These are phyloP conservation scores for Yamadazyma nakazawae DNA, from an alignment of 805 yeast species.

Conservation along the genomic window DNA sequence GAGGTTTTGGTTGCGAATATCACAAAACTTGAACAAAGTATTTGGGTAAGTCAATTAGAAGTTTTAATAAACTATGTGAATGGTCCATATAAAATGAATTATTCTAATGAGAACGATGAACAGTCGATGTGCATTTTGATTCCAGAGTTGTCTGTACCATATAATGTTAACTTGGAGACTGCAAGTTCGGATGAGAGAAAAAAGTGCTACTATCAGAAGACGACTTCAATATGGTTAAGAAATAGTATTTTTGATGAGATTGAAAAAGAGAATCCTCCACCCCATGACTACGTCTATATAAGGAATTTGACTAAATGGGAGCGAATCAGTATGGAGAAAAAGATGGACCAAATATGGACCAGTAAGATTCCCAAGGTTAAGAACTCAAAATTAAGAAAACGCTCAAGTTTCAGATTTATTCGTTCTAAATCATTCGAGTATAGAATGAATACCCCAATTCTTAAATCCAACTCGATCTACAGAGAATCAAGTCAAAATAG, in stretches of 20 bases:
- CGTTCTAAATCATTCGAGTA: neutral
- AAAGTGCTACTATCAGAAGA: conserved; percentile 10
- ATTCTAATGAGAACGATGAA: conserved; percentile 6
- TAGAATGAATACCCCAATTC: neutral
- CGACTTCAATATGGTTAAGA: conserved; percentile 6
- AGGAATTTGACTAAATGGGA: conserved; percentile 4
- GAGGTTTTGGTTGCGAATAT: conserved; percentile 34
- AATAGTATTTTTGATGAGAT: conserved; percentile 4
- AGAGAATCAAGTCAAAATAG: neutral
- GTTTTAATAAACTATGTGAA: conserved; percentile 23
- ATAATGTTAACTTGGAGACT: conserved; percentile 13
- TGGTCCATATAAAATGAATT: conserved; percentile 24
- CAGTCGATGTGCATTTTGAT: conserved; percentile 8
- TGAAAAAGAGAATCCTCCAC: neutral
- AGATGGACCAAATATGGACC: conserved; percentile 12
- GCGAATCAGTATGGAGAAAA: conserved; percentile 11
- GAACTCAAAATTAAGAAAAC: neutral
- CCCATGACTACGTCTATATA: neutral
- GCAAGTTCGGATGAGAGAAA: neutral
- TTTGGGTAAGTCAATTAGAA: conserved; percentile 39
- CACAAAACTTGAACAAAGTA: conserved; percentile 25
- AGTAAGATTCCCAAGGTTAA: conserved; percentile 6
- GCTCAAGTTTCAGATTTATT: neutral
- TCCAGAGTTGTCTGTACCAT: conserved; percentile 20
- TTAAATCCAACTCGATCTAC: neutral